These are phyloP conservation scores for Coemansia sp. DNA, from an alignment of 192 early-diverging fungal genomes.

Conservation along the genomic window DNA sequence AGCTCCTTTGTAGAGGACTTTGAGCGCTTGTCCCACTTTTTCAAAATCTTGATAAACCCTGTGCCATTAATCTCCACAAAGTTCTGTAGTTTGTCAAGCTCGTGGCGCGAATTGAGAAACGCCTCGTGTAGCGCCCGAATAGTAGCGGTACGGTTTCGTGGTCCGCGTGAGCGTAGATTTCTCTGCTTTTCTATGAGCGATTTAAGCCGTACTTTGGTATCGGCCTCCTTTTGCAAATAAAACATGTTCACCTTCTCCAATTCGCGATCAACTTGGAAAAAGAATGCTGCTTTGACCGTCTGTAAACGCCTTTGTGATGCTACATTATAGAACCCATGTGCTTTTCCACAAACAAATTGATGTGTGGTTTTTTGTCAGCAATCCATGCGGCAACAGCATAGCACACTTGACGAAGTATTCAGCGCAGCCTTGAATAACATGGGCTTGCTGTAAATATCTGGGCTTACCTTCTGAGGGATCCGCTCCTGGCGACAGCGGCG, in stretches of 20 bases:
- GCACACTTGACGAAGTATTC: background rate
- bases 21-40: constrained; percentile 99
- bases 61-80: constrained; percentile 96
- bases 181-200: constrained; percentile 80
- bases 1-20: constrained; percentile 97
- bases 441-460: background rate
- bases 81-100: constrained; percentile 95
- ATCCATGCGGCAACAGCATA: background rate
- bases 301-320: constrained; percentile 59
- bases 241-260: constrained; percentile 97
- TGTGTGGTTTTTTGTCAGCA: background rate
- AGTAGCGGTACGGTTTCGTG: constrained; percentile 57
- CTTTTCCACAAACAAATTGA: background rate
- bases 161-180: constrained; percentile 57
- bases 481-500: constrained; percentile 48
- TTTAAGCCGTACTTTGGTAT: constrained; percentile 84
- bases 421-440: background rate
- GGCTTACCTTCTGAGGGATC: constrained; percentile 39
- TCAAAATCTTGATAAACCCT: constrained; percentile 98
- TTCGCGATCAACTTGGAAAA: constrained; percentile 96
- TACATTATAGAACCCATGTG: background rate
- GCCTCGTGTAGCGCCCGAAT: constrained; percentile 82
- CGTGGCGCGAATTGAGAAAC: constrained; percentile 86
- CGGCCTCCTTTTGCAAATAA: constrained; percentile 95
- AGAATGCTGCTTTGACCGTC: constrained; percentile 92